These are phyloP conservation scores for Exsudoporus floridanus DNA, from an alignment of 1,284 basidiomycete species.

Conservation along the genomic window DNA sequence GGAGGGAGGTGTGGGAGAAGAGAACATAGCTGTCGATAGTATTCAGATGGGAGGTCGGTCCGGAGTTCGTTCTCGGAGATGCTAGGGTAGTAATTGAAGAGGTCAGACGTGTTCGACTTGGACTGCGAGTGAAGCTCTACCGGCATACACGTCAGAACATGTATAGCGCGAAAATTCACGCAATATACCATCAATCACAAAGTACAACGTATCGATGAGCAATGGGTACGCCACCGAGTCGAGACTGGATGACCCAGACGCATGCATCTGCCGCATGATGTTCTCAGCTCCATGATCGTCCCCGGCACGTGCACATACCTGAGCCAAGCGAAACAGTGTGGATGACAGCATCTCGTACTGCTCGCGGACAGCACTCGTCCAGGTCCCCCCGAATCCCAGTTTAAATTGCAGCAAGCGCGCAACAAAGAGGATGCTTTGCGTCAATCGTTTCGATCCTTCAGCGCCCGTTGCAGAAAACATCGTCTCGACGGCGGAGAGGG, in stretches of 20 bases:
- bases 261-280: conserved; percentile 44
- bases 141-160: background rate
- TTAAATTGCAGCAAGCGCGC: conserved; percentile 70
- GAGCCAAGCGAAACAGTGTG: conserved; percentile 50
- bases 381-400: conserved; percentile 60
- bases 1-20: conserved; percentile 50
- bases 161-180: background rate
- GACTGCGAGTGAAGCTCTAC: conserved; percentile 62
- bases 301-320: conserved; percentile 45
- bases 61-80: conserved; percentile 51
- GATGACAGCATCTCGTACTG: conserved; percentile 45
- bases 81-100: conserved; percentile 62
- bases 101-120: conserved; percentile 50
- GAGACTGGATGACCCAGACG: too few species aligned
- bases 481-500: conserved; percentile 44
- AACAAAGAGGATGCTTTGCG: conserved; percentile 48
- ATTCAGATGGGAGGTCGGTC: conserved; percentile 54
- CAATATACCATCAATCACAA: conserved; percentile 66
- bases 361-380: conserved; percentile 55
- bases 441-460: conserved; percentile 20
- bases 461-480: conserved; percentile 30
- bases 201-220: conserved; percentile 70
- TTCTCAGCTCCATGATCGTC: conserved; percentile 9
- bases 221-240: conserved; percentile 63
- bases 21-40: conserved; percentile 52